Evolutionary conservation across 2,329 filamentous ascomycete species (phyloP), one percentile per base, ranked within the genome.

Genomic region (Fusarium gaditjirri): DNA sequence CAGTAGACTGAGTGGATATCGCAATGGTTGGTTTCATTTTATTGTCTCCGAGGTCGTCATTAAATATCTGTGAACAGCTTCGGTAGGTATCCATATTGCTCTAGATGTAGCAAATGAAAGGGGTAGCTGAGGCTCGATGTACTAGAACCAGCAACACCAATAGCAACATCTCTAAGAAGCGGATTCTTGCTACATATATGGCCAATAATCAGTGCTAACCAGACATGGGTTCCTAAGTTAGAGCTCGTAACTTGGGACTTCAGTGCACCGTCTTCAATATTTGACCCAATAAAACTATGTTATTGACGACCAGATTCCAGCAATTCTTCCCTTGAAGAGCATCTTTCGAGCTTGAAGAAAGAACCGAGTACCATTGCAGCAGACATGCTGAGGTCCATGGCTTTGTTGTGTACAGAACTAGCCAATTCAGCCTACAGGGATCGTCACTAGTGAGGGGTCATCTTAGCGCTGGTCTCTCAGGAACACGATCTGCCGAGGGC

Each of bases 61-160:
- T 41, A 41, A 13, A n/a, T 41, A n/a, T n/a, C 21, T 6, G 8
- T 14, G 3, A 41, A 41, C 8, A 1, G 8, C 11, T n/a, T 10
- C 3, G 4, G 3, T 19, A 1, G 21, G n/a, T 27, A 38, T 27
- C 13, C 23, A n/a, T 17, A 5, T 39, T 52, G 49, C 49, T 38
- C 6, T 27, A 0, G 9, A 38, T 13, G 14, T 52, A 52, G 7
- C 33, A 2, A 52, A 27, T 17, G 8, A 10, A 0, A 21, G 3
- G 0, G 0, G 1, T 1, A n/a, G 7, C 3, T 5, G 5, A n/a
- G 13, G 2, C 7, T 1, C 1, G 4, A 14, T 5, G 2, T 2
- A 3, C 3, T 8, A 17, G 13, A 5, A 17, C 23, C 7, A 9
- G 49, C 13, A 3, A 53, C 25, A 27, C 27, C 49, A n/a, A 0